A percentile compares a stretch with the other conserved stretches of the same genome.
These are phyloP conservation scores for Fraxinus greggii DNA, from an alignment of 305 asterid species.

Conservation along the genomic window DNA sequence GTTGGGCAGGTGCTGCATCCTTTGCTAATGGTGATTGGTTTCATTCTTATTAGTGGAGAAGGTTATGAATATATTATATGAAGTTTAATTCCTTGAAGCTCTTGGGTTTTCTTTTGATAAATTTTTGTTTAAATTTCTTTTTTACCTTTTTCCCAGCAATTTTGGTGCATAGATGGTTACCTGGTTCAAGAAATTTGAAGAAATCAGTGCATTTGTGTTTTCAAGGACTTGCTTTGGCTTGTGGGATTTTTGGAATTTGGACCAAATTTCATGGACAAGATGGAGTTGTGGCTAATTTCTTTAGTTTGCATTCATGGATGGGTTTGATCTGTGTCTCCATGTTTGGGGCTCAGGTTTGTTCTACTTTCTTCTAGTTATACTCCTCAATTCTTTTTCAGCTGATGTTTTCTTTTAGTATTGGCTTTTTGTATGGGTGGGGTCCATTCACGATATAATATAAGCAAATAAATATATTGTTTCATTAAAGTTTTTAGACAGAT, in stretches of 20 bases:
- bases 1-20: slow-evolving; percentile 74
- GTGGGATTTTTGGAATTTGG: slow-evolving; percentile 90
- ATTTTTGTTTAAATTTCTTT: background rate
- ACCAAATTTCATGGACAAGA: slow-evolving; percentile 70
- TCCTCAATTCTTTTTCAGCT: background rate
- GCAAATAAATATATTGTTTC: background rate
- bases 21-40: slow-evolving; percentile 85
- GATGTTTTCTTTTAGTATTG: background rate
- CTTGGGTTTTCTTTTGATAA: slow-evolving; percentile 18
- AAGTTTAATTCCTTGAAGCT: background rate
- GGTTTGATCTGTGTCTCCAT: slow-evolving; percentile 60
- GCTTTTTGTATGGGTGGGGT: background rate
- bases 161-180: slow-evolving; percentile 83
- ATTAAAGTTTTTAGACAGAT: background rate
- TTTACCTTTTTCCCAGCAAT: slow-evolving; percentile 57
- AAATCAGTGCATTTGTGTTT: slow-evolving; percentile 75
- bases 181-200: slow-evolving; percentile 79
- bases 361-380: background rate
- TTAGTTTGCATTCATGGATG: slow-evolving; percentile 91
- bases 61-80: slow-evolving; percentile 35
- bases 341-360: slow-evolving; percentile 77
- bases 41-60: slow-evolving; percentile 86
- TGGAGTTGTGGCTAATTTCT: slow-evolving; percentile 83
- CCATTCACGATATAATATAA: background rate
- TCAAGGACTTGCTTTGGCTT: slow-evolving; percentile 83